Percentiles rank a stretch among this genome's conserved stretches.
These are phyloP conservation scores for Albophoma yamanashiensis DNA, from an alignment of 2,329 filamentous ascomycete genomes.

Conservation along the genomic window DNA sequence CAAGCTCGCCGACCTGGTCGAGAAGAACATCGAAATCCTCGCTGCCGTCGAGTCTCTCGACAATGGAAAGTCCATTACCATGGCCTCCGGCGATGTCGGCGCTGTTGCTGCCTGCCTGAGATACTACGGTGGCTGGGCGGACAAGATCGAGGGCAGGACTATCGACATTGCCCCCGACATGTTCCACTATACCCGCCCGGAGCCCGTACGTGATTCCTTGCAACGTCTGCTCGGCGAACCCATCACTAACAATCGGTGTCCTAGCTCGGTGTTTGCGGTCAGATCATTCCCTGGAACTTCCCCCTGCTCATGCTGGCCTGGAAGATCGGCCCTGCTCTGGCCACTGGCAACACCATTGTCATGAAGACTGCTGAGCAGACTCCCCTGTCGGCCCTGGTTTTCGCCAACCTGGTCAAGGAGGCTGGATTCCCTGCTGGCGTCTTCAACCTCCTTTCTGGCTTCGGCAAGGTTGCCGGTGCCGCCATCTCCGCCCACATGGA, in stretches of 20 bases:
- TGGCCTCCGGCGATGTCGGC: slow-evolving; percentile 66
- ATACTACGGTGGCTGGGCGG: slow-evolving; percentile 72
- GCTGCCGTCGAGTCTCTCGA: slow-evolving; percentile 79
- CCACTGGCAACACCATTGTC: slow-evolving; percentile 61
- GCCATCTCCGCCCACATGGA: slow-evolving; percentile 68
- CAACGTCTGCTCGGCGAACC: too few relatives aligned
- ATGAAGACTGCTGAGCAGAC: slow-evolving; percentile 72
- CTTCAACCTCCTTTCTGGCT: slow-evolving; percentile 66
- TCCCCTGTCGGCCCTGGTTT: slow-evolving; percentile 57
- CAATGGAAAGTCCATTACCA: slow-evolving; percentile 71
- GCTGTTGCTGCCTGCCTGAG: slow-evolving; percentile 61
- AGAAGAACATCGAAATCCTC: slow-evolving; percentile 67
- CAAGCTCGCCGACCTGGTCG: slow-evolving; percentile 71
- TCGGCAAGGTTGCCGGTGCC: slow-evolving; percentile 69
- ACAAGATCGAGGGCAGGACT: slow-evolving; percentile 85
- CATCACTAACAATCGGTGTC: neutral
- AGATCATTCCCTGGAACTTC: slow-evolving; percentile 89
- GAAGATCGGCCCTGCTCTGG: slow-evolving; percentile 70
- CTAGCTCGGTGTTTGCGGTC: slow-evolving; percentile 63
- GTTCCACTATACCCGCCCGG: slow-evolving; percentile 71
- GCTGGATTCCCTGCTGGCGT: slow-evolving; percentile 72
- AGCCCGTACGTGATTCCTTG: slow-evolving; percentile 44
- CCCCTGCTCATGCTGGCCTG: slow-evolving; percentile 71
- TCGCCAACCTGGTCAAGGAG: slow-evolving; percentile 57
- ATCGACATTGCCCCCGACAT: slow-evolving; percentile 68